A percentile compares a stretch with the other conserved stretches of the same genome.
phyloP scores from a whole-genome alignment of 2,329 filamentous ascomycete genomes.

The Trichophyton schoenleinii region DNA sequence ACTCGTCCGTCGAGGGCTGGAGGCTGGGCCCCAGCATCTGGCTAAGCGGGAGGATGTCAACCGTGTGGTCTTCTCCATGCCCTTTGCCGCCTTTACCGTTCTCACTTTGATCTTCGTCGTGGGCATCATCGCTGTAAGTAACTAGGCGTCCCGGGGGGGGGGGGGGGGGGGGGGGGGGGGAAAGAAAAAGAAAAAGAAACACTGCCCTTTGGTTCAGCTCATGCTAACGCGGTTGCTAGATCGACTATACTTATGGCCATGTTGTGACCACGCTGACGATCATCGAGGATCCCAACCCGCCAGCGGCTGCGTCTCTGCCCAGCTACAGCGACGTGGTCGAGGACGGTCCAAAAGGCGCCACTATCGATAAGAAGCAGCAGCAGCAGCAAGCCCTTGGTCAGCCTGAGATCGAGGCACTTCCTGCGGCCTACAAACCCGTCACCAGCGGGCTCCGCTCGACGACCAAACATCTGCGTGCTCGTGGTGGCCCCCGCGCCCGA shows the following conservation, averaged over 20 bases:
- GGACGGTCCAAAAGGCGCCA: constrained; percentile 7
- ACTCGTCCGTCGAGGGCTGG: constrained; percentile 27
- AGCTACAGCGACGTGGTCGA: constrained; percentile 33
- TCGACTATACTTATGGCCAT: constrained; percentile 47
- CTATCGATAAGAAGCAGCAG: constrained; percentile 15
- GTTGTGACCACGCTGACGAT: constrained; percentile 51
- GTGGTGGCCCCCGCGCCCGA: constrained; percentile 51
- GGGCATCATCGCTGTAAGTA: constrained; percentile 17
- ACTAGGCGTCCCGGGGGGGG: constrained; percentile 14
- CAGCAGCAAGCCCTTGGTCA: constrained; percentile 23
- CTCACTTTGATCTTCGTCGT: constrained; percentile 18
- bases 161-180: too few species aligned
- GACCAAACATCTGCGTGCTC: constrained; percentile 47
- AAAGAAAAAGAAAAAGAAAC: too few species aligned
- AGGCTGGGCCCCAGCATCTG: constrained; percentile 17
- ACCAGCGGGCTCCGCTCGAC: constrained; percentile 49
- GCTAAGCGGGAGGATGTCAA: constrained; percentile 10
- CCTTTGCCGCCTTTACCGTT: constrained; percentile 20
- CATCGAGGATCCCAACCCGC: constrained; percentile 48
- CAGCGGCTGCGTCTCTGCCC: constrained; percentile 12
- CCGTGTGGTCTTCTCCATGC: constrained; percentile 18
- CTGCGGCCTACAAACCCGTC: constrained; percentile 43
- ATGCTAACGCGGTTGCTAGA: constrained; percentile 17
- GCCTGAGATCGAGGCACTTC: constrained; percentile 30
- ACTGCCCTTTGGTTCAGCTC: neutral